Evolutionary conservation across 2,329 filamentous ascomycete genomes (phyloP), one percentile per base, ranked within the genome.

Genomic region (Botryotinia calthae): DNA sequence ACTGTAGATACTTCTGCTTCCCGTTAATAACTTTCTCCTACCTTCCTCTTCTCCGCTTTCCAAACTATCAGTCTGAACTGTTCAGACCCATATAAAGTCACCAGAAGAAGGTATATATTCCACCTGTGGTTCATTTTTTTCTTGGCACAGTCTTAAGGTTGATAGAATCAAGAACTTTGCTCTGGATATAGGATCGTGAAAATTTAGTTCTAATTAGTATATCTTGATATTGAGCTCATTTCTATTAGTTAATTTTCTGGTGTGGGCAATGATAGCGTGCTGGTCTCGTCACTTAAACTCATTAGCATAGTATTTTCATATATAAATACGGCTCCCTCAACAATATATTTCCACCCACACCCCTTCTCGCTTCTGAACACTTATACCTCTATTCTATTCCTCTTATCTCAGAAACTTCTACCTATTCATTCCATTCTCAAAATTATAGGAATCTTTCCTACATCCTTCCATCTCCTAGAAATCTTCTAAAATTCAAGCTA

Each of bases 231-330:
- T 6, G 0, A 54, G 12, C 14, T 54, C 12, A 4, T n/a, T 16
- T 12, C 0, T 2, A 0, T n/a, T n/a, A 54, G 12, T 54, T 54
- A 16, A 5, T n/a, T n/a, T 0, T 54, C 25, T 51, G n/a, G 12
- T 14, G 2, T 54, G 12, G 0, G 1, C 12, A 14, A 54, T n/a
- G 6, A 54, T 16, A 3, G 7, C 5, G 14, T 16, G 48, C 16
- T 10, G 48, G 12, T 54, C 12, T 54, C 25, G 12, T 2, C 25
- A 16, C 25, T n/a, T 5, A 16, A 44, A n/a, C 48, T 54, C 25
- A 54, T n/a, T 54, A 16, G 14, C 5, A 51, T n/a, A 54, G n/a
- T 0, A 54, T 14, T 7, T 54, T 54, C 25, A n/a, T 2, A 16
- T 54, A 54, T n/a, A 56, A 18, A 31, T 18, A 28, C 14, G 3